These are phyloP conservation scores for Pestalotiopsis sp. DNA, from an alignment of 2,329 filamentous ascomycete genomes.

Conservation along the genomic window DNA sequence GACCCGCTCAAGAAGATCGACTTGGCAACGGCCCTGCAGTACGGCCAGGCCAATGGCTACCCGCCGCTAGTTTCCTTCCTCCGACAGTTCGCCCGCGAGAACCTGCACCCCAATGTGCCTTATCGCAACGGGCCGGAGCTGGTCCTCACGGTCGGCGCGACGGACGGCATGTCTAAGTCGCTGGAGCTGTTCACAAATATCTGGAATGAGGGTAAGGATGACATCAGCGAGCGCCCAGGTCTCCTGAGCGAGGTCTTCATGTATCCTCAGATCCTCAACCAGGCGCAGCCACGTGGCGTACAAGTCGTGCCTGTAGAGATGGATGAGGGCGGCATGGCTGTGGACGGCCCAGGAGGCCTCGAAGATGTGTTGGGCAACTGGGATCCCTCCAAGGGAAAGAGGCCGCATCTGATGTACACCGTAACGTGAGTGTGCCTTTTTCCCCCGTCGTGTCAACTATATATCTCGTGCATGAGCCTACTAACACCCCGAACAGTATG, in stretches of 20 bases:
- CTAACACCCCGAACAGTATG: constrained; percentile 51
- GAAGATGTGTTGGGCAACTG: constrained; percentile 80
- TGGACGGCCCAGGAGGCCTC: constrained; percentile 71
- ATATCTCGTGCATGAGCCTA: not conserved
- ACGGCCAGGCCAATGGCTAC: constrained; percentile 81
- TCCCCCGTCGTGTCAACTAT: too few relatives aligned
- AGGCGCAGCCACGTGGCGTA: constrained; percentile 67
- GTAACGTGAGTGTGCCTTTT: constrained; percentile 67
- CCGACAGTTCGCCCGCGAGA: constrained; percentile 73
- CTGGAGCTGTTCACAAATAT: constrained; percentile 75
- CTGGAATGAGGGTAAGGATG: constrained; percentile 71
- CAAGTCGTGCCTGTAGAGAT: constrained; percentile 75
- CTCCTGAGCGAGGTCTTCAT: constrained; percentile 79
- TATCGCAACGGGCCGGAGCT: constrained; percentile 78
- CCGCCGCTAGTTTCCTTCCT: constrained; percentile 78
- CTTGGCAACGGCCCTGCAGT: constrained; percentile 80
- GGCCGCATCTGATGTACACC: constrained; percentile 86
- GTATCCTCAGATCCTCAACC: constrained; percentile 76
- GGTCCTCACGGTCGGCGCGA: constrained; percentile 78
- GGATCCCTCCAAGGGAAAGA: constrained; percentile 72
- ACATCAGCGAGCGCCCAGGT: constrained; percentile 70
- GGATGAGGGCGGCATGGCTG: constrained; percentile 80
- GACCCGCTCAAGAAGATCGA: constrained; percentile 75
- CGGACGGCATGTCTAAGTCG: constrained; percentile 81
- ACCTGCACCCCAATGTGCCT: constrained; percentile 79